A percentile compares a stretch with the other conserved stretches of the same genome.
Evolutionary conservation across 805 yeast species (phyloP).

Genomic region (Candida yuanshanica): DNA sequence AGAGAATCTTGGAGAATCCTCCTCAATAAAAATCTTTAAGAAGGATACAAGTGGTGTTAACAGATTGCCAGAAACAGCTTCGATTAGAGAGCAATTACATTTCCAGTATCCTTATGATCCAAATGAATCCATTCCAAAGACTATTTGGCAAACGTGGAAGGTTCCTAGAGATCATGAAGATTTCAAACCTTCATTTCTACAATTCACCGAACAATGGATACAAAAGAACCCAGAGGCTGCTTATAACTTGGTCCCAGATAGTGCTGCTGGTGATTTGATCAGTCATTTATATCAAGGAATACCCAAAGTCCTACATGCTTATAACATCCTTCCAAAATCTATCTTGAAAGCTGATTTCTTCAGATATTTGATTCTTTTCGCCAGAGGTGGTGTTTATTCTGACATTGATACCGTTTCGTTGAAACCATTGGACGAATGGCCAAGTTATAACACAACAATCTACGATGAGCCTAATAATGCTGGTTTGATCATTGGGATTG

Average conservation of each 20-base stretch:
- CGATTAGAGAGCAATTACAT: constrained; percentile 53
- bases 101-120: constrained; percentile 74
- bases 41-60: constrained; percentile 1
- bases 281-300: constrained; percentile 55
- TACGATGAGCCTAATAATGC: constrained; percentile 29
- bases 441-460: constrained; percentile 37
- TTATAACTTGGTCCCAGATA: constrained; percentile 72
- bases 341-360: constrained; percentile 92
- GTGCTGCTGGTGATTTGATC: constrained; percentile 50
- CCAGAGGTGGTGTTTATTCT: constrained; percentile 89
- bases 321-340: constrained; percentile 65
- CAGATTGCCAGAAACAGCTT: constrained; percentile 9
- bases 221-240: constrained; percentile 54
- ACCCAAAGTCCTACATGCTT: constrained; percentile 76
- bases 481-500: constrained; percentile 86
- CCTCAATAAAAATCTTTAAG: constrained; percentile 5
- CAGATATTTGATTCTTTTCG: constrained; percentile 78
- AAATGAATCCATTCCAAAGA: constrained; percentile 58
- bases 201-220: constrained; percentile 60
- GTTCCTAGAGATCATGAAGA: constrained; percentile 47
- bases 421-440: constrained; percentile 72
- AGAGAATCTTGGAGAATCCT: not conserved
- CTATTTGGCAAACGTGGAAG: constrained; percentile 96
- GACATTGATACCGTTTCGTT: constrained; percentile 83
- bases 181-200: constrained; percentile 50